These are phyloP conservation scores for Onygena corvina DNA, from an alignment of 2,329 filamentous ascomycete species.

Conservation along the genomic window DNA sequence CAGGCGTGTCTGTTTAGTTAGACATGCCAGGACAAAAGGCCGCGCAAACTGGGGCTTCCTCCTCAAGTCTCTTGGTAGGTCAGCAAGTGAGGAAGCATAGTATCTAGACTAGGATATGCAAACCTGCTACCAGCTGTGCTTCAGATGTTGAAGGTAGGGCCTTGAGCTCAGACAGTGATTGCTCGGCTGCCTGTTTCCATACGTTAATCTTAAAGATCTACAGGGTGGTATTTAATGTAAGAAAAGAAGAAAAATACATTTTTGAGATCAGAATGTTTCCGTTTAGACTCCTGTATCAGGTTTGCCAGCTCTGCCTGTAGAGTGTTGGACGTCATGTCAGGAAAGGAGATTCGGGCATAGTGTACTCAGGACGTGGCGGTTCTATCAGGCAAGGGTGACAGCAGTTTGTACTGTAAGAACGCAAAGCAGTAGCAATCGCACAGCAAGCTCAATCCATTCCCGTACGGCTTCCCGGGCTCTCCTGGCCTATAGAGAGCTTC, in stretches of 20 bases:
- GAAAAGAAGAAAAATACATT: constrained; percentile 37
- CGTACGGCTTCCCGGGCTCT: neutral
- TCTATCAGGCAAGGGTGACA: constrained; percentile 2
- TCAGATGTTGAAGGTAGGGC: constrained; percentile 62
- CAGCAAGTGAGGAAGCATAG: constrained; percentile 17
- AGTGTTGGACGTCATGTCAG: constrained; percentile 78
- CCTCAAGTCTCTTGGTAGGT: constrained; percentile 55
- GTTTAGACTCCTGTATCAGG: constrained; percentile 88
- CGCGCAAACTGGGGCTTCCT: constrained; percentile 75
- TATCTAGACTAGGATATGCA: constrained; percentile 14
- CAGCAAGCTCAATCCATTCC: neutral
- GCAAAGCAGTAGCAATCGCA: neutral
- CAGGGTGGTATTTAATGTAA: neutral
- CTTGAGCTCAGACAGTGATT: constrained; percentile 82
- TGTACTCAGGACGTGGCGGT: constrained; percentile 4
- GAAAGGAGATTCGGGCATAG: constrained; percentile 12
- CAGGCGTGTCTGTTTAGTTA: constrained; percentile 80
- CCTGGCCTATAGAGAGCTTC: neutral
- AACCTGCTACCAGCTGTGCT: constrained; percentile 60
- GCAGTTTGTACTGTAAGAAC: neutral
- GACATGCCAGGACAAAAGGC: constrained; percentile 86
- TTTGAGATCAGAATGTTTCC: constrained; percentile 81
- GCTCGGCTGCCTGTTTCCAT: constrained; percentile 64
- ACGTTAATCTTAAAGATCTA: neutral
- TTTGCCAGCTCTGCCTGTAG: constrained; percentile 77